These are phyloP conservation scores for Fusarium humuli DNA, from an alignment of 2,329 filamentous ascomycete genomes.

Conservation along the genomic window DNA sequence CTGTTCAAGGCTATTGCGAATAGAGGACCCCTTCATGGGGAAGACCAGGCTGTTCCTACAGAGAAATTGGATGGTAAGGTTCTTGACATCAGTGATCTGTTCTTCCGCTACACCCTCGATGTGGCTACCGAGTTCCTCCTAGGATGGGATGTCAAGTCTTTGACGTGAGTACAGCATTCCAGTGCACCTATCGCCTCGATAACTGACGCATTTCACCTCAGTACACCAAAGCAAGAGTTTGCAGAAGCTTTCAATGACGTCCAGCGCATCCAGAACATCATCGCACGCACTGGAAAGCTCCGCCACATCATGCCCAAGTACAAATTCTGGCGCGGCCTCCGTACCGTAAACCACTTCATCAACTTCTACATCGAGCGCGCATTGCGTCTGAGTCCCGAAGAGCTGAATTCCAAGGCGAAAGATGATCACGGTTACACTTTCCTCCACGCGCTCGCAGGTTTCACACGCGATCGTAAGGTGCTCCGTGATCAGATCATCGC, in stretches of 20 bases:
- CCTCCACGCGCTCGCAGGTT: slow-evolving; percentile 83
- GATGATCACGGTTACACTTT: slow-evolving; percentile 82
- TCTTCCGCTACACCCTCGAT: slow-evolving; percentile 89
- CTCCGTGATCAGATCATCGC: slow-evolving; percentile 88
- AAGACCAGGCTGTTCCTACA: slow-evolving; percentile 72
- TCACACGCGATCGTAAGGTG: slow-evolving; percentile 77
- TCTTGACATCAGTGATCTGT: slow-evolving; percentile 78
- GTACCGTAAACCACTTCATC: slow-evolving; percentile 80
- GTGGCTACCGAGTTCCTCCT: slow-evolving; percentile 88
- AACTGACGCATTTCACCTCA: slow-evolving; percentile 38
- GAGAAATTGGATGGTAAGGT: slow-evolving; percentile 69
- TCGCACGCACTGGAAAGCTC: slow-evolving; percentile 74
- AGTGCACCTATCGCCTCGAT: not conserved
- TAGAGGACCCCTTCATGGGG: slow-evolving; percentile 66
- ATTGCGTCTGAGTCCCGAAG: slow-evolving; percentile 74
- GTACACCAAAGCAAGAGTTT: slow-evolving; percentile 73
- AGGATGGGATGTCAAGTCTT: slow-evolving; percentile 76
- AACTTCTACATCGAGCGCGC: slow-evolving; percentile 81
- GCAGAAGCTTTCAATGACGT: slow-evolving; percentile 86
- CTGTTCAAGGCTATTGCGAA: slow-evolving; percentile 77
- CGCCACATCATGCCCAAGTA: slow-evolving; percentile 71
- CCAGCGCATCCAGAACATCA: slow-evolving; percentile 77
- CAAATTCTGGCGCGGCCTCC: slow-evolving; percentile 72
- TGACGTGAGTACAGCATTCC: slow-evolving; percentile 57
- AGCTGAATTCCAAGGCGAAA: slow-evolving; percentile 79